Percentiles rank a stretch among this genome's conserved stretches.
These are phyloP conservation scores for Cutaneotrichosporon dermatis DNA, from an alignment of 1,284 basidiomycete species.

Conservation along the genomic window DNA sequence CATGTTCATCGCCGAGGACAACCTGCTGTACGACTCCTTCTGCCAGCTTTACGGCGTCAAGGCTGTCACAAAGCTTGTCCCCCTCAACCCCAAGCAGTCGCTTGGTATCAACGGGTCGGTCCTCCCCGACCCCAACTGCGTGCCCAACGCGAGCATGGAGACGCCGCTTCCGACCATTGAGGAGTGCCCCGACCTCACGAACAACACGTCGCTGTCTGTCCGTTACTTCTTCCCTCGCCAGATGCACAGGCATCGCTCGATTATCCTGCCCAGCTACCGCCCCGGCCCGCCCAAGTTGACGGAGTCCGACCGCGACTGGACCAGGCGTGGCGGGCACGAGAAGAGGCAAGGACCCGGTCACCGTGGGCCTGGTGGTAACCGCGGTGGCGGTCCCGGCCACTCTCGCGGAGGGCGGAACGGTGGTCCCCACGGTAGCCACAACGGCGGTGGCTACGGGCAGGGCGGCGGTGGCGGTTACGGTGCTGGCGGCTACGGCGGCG, in stretches of 20 bases:
- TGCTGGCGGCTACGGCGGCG: constrained; percentile 4
- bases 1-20: constrained; percentile 79
- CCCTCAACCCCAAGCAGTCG: constrained; percentile 65
- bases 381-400: constrained; percentile 44
- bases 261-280: constrained; percentile 71
- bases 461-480: constrained; percentile 19
- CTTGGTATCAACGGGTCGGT: constrained; percentile 76
- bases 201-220: constrained; percentile 81
- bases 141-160: constrained; percentile 86
- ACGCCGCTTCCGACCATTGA: constrained; percentile 58
- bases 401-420: constrained; percentile 49
- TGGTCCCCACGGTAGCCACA: not conserved
- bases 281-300: constrained; percentile 62
- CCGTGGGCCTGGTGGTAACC: constrained; percentile 8
- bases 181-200: constrained; percentile 66
- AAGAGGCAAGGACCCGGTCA: constrained; percentile 40
- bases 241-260: constrained; percentile 71
- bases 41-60: constrained; percentile 82
- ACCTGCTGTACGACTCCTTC: constrained; percentile 78
- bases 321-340: constrained; percentile 50
- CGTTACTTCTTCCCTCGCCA: constrained; percentile 79
- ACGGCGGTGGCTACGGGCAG: constrained; percentile 7
- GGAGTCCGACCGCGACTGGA: constrained; percentile 67
- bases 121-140: constrained; percentile 76
- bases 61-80: constrained; percentile 57